These are phyloP conservation scores for Escallonia herrerae DNA, from an alignment of 129 eudicot species.

Conservation along the genomic window DNA sequence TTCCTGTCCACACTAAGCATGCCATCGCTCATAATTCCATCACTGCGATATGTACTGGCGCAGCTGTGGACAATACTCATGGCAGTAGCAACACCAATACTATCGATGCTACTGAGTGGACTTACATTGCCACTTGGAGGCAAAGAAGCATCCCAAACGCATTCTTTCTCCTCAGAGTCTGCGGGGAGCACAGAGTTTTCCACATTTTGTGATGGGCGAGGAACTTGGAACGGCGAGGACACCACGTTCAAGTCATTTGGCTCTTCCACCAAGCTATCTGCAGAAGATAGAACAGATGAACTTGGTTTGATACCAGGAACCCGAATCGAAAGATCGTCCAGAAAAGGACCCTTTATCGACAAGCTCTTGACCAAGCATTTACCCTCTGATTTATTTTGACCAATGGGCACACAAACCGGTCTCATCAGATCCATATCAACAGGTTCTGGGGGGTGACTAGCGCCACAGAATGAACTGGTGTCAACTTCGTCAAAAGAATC, in stretches of 20 bases:
- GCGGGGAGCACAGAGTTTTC: conserved; percentile 34
- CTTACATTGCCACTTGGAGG: conserved; percentile 91
- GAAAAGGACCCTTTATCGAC: conserved; percentile 60
- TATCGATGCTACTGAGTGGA: conserved; percentile 73
- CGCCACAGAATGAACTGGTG: conserved; percentile 72
- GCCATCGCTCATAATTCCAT: conserved; percentile 69
- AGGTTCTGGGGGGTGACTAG: conserved; percentile 89
- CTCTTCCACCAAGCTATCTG: conserved; percentile 46
- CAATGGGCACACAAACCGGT: conserved; percentile 66
- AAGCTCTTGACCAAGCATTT: conserved; percentile 41
- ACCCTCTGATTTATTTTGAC: conserved; percentile 43
- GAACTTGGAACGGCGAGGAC: conserved; percentile 44
- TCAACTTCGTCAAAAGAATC: conserved; percentile 66
- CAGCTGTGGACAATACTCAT: conserved; percentile 59
- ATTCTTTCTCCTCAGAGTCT: conserved; percentile 74
- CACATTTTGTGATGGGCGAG: conserved; percentile 55
- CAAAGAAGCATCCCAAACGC: conserved; percentile 90
- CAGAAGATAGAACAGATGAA: conserved; percentile 36
- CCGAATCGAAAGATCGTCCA: conserved; percentile 66
- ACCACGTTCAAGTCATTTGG: conserved; percentile 25
- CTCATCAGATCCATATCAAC: conserved; percentile 65
- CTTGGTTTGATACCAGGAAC: conserved; percentile 45
- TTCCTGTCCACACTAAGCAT: conserved; percentile 64
- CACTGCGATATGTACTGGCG: conserved; percentile 57
- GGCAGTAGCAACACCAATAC: conserved; percentile 58